Percentiles rank a stretch among this genome's conserved stretches.
phyloP scores from a whole-genome alignment of 2,329 filamentous ascomycete genomes.

The Gaeumannomyces tritici region DNA sequence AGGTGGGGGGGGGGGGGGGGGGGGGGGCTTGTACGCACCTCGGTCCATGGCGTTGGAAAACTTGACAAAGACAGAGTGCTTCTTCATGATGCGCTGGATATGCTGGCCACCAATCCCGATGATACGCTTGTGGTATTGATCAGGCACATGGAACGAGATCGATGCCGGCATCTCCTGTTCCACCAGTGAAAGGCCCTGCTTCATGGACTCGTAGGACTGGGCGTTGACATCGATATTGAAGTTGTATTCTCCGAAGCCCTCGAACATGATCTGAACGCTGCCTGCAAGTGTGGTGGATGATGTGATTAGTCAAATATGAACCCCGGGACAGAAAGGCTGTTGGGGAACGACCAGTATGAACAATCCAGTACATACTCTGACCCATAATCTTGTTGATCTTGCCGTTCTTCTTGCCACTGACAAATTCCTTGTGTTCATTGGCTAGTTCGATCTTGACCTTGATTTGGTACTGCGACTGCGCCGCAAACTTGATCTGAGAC shows the following conservation, averaged over 20 bases:
- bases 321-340: too few species aligned
- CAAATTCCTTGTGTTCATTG: conserved; percentile 99
- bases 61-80: conserved; percentile 99
- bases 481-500: conserved; percentile 81
- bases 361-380: conserved; percentile 52
- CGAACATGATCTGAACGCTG: conserved; percentile 98
- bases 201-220: conserved; percentile 85
- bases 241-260: conserved; percentile 99
- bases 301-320: conserved; percentile 2
- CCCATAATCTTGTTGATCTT: conserved; percentile 99
- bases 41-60: conserved; percentile 99
- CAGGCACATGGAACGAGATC: conserved; percentile 97
- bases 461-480: conserved; percentile 82
- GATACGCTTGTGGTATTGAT: conserved; percentile 98
- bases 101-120: conserved; percentile 98
- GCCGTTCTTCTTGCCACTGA: conserved; percentile 98
- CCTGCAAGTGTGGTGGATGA: conserved; percentile 29
- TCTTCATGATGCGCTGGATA: conserved; percentile 99
- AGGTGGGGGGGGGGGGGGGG: too few species aligned
- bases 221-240: conserved; percentile 99
- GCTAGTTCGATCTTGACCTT: conserved; percentile 97
- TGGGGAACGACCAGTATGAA: conserved; percentile 4
- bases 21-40: conserved; percentile 33
- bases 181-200: conserved; percentile 82
- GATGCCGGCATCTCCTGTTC: conserved; percentile 99